Evolutionary conservation across 2,329 filamentous ascomycete genomes (phyloP).

Genomic region (Trichophaea hybrida): DNA sequence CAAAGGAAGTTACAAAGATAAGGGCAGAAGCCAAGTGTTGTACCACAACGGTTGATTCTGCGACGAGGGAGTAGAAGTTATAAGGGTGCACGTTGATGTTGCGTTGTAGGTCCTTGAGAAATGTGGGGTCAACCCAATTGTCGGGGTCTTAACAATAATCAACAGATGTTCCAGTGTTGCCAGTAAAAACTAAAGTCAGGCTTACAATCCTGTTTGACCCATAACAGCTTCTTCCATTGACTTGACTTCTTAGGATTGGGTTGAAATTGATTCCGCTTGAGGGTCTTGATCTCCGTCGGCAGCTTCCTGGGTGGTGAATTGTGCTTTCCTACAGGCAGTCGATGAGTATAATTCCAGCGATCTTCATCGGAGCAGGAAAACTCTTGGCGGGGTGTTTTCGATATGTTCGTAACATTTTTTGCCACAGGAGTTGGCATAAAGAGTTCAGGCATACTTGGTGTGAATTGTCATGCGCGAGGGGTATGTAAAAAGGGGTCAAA

Average conservation of each 20-base stretch:
- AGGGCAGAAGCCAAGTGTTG: slow-evolving; percentile 92
- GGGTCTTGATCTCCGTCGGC: too few relatives aligned
- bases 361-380: too few relatives aligned
- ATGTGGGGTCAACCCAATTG: slow-evolving; percentile 95
- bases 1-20: slow-evolving; percentile 88
- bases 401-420: too few relatives aligned
- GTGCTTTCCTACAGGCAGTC: background rate
- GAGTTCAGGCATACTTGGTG: slow-evolving; percentile 8
- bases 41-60: slow-evolving; percentile 89
- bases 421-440: slow-evolving; percentile 13
- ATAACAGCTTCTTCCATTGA: slow-evolving; percentile 85
- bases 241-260: slow-evolving; percentile 15
- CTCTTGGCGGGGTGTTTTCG: too few relatives aligned
- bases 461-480: background rate
- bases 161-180: slow-evolving; percentile 7
- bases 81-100: slow-evolving; percentile 90
- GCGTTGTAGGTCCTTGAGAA: slow-evolving; percentile 85
- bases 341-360: slow-evolving; percentile 1
- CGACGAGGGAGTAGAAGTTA: slow-evolving; percentile 93
- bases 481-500: too few relatives aligned
- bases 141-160: slow-evolving; percentile 55
- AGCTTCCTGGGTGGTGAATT: too few relatives aligned
- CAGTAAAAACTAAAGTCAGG: background rate
- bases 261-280: background rate
- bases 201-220: slow-evolving; percentile 91